Evolutionary conservation across 2,329 filamentous ascomycete species (phyloP).

Genomic region (Myriangium duriaei): DNA sequence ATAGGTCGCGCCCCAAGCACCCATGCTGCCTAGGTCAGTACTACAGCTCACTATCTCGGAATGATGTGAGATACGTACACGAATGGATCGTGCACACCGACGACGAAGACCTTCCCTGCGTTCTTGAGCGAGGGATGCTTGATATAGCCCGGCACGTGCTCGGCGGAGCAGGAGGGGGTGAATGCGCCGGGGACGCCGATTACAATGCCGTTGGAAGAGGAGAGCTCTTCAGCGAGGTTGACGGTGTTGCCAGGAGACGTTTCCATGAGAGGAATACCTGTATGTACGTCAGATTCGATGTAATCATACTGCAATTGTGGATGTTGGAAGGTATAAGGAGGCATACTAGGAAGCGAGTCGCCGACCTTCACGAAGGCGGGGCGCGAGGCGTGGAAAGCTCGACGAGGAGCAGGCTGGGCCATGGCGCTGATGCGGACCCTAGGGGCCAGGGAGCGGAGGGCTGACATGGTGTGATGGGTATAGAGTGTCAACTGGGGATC

Average conservation of each 20-base stretch:
- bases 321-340: not conserved
- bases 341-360: conserved; percentile 53
- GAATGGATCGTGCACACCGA: conserved; percentile 89
- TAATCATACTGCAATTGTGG: not conserved
- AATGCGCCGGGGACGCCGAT: conserved; percentile 60
- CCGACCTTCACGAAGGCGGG: conserved; percentile 59
- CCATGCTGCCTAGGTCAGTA: conserved; percentile 68
- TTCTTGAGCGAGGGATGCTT: conserved; percentile 63
- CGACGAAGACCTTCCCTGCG: conserved; percentile 75
- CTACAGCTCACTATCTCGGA: conserved; percentile 7
- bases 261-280: conserved; percentile 61
- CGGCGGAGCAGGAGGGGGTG: conserved; percentile 49
- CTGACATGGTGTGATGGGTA: conserved; percentile 7
- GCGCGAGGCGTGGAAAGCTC: conserved; percentile 52
- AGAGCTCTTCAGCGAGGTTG: conserved; percentile 68
- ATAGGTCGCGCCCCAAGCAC: conserved; percentile 70
- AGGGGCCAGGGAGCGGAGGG: conserved; percentile 14
- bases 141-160: conserved; percentile 79
- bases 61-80: conserved; percentile 45
- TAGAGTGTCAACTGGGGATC: no score
- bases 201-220: conserved; percentile 60
- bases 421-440: conserved; percentile 4
- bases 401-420: conserved; percentile 11
- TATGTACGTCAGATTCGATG: not conserved
- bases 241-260: conserved; percentile 85